Evolutionary conservation across 2,329 filamentous ascomycete species (phyloP).

Genomic region (Penicillium sp.): DNA sequence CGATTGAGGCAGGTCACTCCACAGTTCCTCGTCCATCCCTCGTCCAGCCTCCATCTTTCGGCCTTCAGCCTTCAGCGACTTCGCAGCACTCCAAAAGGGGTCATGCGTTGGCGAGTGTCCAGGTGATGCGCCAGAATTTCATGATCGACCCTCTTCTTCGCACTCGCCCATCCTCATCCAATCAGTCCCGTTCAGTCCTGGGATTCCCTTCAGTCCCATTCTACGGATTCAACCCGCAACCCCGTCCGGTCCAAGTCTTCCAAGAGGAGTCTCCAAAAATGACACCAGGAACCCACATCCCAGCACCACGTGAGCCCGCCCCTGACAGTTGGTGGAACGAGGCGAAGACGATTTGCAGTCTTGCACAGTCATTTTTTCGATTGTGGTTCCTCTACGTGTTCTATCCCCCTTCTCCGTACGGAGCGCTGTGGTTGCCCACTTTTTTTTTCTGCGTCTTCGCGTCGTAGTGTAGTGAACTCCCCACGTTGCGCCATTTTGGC

Average conservation of each 20-base stretch:
- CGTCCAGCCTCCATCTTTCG: neutral
- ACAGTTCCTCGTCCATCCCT: neutral
- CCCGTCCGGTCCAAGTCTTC: too few relatives aligned
- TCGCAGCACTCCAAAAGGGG: neutral
- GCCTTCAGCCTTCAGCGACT: neutral
- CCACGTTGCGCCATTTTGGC: constrained; percentile 9
- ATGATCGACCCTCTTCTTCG: neutral
- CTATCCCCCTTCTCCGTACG: neutral
- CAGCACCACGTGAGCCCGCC: constrained; percentile 20
- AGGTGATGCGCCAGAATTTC: constrained; percentile 8
- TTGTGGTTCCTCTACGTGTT: neutral
- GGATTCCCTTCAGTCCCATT: too few relatives aligned
- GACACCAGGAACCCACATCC: constrained; percentile 12
- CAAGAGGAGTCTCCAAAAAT: neutral
- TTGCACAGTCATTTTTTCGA: neutral
- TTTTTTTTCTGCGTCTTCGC: neutral
- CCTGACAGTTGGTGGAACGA: constrained; percentile 20
- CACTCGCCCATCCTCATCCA: neutral
- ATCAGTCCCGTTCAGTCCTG: neutral
- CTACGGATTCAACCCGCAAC: too few relatives aligned
- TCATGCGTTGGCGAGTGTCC: constrained; percentile 7
- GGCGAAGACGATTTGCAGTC: neutral
- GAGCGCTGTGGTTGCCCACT: neutral
- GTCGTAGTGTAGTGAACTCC: neutral
- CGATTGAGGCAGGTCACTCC: constrained; percentile 1